A percentile compares a stretch with the other conserved stretches of the same genome.
These are phyloP conservation scores for Trametes sp. DNA, from an alignment of 1,284 basidiomycete genomes.

Conservation along the genomic window DNA sequence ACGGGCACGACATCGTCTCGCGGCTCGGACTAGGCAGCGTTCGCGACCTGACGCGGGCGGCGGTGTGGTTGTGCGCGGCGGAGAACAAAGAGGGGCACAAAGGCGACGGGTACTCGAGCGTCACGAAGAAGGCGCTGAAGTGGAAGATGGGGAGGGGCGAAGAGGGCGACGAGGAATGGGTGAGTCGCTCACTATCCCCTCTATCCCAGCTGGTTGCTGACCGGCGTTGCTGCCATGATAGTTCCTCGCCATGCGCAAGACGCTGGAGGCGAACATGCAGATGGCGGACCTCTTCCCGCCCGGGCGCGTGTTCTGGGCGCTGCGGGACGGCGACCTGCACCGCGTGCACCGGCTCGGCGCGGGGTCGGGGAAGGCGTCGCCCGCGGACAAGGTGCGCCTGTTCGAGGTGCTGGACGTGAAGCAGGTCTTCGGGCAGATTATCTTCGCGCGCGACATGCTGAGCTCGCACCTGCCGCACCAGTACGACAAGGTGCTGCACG, in stretches of 20 bases:
- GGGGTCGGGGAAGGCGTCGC: slow-evolving; percentile 15
- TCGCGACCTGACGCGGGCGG: slow-evolving; percentile 77
- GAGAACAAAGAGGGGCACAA: slow-evolving; percentile 48
- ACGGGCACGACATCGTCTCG: slow-evolving; percentile 84
- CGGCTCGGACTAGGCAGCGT: slow-evolving; percentile 82
- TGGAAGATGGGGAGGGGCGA: slow-evolving; percentile 65
- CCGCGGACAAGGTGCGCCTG: slow-evolving; percentile 59
- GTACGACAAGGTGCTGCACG: slow-evolving; percentile 64
- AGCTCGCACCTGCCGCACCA: slow-evolving; percentile 58
- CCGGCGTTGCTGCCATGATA: slow-evolving; percentile 36
- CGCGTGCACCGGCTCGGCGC: slow-evolving; percentile 52
- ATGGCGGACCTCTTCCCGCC: slow-evolving; percentile 79
- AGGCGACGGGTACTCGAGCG: slow-evolving; percentile 61
- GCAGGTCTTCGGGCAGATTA: slow-evolving; percentile 80
- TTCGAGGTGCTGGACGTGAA: slow-evolving; percentile 80
- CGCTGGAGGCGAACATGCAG: slow-evolving; percentile 86
- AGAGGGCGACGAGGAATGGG: slow-evolving; percentile 70
- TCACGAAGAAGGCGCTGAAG: slow-evolving; percentile 65
- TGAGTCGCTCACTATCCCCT: slow-evolving; percentile 41
- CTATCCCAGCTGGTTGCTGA: background rate
- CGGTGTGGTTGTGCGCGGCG: slow-evolving; percentile 80
- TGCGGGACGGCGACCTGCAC: slow-evolving; percentile 72
- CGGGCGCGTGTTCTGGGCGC: slow-evolving; percentile 80
- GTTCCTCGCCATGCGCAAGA: slow-evolving; percentile 83
- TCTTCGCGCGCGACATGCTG: slow-evolving; percentile 84